Evolutionary conservation across 1,139 yeast genomes (phyloP), one percentile per base, ranked within the genome.

Genomic region (Taphrina communis): DNA sequence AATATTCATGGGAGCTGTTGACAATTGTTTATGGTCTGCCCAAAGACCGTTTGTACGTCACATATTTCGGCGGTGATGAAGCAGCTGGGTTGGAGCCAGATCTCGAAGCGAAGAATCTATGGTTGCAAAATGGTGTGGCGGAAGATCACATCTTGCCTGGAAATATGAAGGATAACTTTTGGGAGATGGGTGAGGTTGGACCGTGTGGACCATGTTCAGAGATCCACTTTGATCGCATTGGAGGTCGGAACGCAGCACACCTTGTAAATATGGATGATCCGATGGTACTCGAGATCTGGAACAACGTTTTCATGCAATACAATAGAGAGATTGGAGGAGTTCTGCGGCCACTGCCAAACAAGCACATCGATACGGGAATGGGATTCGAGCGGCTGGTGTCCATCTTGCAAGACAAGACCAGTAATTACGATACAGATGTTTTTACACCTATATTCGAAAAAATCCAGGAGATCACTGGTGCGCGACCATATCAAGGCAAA

Each of bases 121-220:
- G 99, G 99, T 81, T 83, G 73, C 85, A 84, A 50, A 89, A 88
- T 55, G 99, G 99, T 74, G 96, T 94, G 70, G 85, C 87, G 42
- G 97, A 90, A 74, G 94, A 88, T 78, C 98, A 92, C 78, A 93
- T 94, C 74, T 82, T 94, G 74, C 97, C 97, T 35, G 99, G 99
- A 70, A 82, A 87, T 73, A 90, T 88, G 69, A 83, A 87, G 77
- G 99, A 94, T 78, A 94, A 94, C 82, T 94, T 94, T 80, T 94
- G 99, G 99, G 99, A 95, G 82, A 94, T 94, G 99, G 99, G 99
- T 75, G 99, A 95, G 77, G 98, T 93, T 82, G 99, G 99, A 73
- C 99, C 99, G 59, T 94, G 99, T 83, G 99, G 99, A 72, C 99
- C 99, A 65, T 95, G 99, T 82, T 90, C 97, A 21, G 99, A 94